Evolutionary conservation across 345 rosid species (phyloP), one percentile per base, ranked within the genome.

Genomic region (Citrus medica): DNA sequence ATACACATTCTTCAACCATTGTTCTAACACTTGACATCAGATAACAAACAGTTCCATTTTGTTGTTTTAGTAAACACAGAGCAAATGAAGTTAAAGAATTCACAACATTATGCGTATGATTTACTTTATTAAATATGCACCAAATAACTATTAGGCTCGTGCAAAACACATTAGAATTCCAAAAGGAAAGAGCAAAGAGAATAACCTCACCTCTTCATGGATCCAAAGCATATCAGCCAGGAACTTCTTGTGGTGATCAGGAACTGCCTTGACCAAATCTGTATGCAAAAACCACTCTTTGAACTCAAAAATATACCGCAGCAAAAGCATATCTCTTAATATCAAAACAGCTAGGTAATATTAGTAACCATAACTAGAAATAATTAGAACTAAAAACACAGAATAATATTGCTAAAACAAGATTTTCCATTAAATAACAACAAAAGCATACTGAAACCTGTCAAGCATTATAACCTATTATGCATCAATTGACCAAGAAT

Each of bases 231-330:
- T 69, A 82, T 88, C 81, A 38, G 88, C 90, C 77, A 95, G 91
- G 85, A 93, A 95, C 87, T 87, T 90, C 84, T 90, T 93, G 88
- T 95, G 98, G 75, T 87, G 91, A 76, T 90, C 93, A 14, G 96
- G 97, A 35, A 95, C 92, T 1, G 86, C 97, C 88, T 88, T 88
- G 65, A 89, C 73, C 89, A 92, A 90, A 79, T 90, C 98, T 95
- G 87, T 27, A 74, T 37, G 64, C 61, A 83, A 68, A 56, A 79
- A 59, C 60, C 17, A 13, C 51, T 62, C 75, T 61, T 66, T 69
- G 35, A 68, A 33, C 13, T n/a, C 2, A 35, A 73, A 55, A 64
- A n/a, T 6, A 16, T 24, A 32, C 69, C 17, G 33, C 1, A 48
- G 63, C 22, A 12, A 33, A 72, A 59, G 22, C 51, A 73, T 14